phyloP scores from a whole-genome alignment of 345 rosid species.

The Eucalyptus curtisii region DNA sequence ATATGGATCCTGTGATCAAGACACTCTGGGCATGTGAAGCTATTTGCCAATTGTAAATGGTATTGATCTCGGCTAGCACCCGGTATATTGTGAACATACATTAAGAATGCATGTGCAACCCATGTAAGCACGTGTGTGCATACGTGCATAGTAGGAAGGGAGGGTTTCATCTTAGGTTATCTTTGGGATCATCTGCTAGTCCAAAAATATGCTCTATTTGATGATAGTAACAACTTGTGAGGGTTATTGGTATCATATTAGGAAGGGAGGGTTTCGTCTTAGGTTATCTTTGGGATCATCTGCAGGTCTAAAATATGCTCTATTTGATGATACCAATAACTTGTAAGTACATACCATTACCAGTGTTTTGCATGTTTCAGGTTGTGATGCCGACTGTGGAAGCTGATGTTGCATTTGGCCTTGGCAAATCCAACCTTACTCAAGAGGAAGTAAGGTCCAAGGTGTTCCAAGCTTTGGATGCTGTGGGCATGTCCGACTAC shows the following conservation, averaged over 20 bases:
- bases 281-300: not conserved
- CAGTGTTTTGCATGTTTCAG: slow-evolving; percentile 16
- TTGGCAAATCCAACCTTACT: slow-evolving; percentile 54
- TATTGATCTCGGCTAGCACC: not conserved
- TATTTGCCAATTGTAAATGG: not conserved
- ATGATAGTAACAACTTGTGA: not conserved
- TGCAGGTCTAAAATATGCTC: not conserved
- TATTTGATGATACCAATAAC: not conserved
- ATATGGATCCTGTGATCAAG: not conserved
- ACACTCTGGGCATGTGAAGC: not conserved
- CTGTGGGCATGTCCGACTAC: slow-evolving; percentile 71
- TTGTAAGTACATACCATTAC: not conserved
- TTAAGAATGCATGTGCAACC: not conserved
- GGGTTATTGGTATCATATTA: not conserved
- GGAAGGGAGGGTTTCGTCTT: not conserved
- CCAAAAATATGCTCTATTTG: not conserved
- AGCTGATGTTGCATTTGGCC: slow-evolving; percentile 93
- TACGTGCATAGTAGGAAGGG: not conserved
- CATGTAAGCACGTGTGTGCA: not conserved
- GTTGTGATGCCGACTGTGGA: slow-evolving; percentile 97
- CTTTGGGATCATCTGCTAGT: not conserved
- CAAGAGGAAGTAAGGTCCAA: slow-evolving; percentile 47
- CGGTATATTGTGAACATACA: not conserved
- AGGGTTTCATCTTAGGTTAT: not conserved
- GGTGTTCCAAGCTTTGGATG: slow-evolving; percentile 61